Evolutionary conservation across 192 early-diverging fungal species (phyloP).

Genomic region (Helicostylum pulchrum): DNA sequence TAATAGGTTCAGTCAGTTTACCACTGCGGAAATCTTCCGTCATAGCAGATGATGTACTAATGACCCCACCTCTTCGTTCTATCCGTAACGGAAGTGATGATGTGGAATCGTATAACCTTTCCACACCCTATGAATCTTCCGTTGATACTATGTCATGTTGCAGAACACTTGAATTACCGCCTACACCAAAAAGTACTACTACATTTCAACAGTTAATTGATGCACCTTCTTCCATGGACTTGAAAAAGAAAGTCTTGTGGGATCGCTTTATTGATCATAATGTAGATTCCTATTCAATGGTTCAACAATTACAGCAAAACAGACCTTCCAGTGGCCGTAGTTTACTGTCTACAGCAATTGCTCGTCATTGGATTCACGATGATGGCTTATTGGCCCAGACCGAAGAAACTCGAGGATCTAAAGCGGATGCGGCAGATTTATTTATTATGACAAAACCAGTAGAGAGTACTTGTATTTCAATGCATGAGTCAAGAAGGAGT

Average conservation of each 20-base stretch:
- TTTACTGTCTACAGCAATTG: neutral
- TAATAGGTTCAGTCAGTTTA: conserved; percentile 7
- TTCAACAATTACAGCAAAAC: conserved; percentile 3
- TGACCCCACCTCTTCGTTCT: conserved; percentile 5
- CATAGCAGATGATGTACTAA: conserved; percentile 6
- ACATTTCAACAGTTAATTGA: too few species aligned
- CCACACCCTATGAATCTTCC: conserved; percentile 19
- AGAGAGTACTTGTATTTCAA: neutral
- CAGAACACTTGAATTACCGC: neutral
- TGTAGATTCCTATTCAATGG: conserved; percentile 4
- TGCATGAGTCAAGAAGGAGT: neutral
- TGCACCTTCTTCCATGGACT: too few species aligned
- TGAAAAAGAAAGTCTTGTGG: too few species aligned
- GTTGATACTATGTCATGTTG: conserved; percentile 12
- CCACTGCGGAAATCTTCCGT: conserved; percentile 9
- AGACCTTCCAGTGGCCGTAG: neutral
- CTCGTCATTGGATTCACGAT: conserved; percentile 11
- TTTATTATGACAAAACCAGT: conserved; percentile 16
- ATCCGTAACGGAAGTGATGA: conserved; percentile 12
- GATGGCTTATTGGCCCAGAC: conserved; percentile 6
- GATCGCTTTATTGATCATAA: conserved; percentile 2
- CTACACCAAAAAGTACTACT: conserved; percentile 5
- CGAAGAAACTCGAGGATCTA: conserved; percentile 2
- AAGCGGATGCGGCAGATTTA: conserved; percentile 9
- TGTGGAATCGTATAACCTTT: conserved; percentile 2